Base-by-base conservation (phyloP, 1,284 basidiomycete species). In the Ganoderma resinaceum region DNA sequence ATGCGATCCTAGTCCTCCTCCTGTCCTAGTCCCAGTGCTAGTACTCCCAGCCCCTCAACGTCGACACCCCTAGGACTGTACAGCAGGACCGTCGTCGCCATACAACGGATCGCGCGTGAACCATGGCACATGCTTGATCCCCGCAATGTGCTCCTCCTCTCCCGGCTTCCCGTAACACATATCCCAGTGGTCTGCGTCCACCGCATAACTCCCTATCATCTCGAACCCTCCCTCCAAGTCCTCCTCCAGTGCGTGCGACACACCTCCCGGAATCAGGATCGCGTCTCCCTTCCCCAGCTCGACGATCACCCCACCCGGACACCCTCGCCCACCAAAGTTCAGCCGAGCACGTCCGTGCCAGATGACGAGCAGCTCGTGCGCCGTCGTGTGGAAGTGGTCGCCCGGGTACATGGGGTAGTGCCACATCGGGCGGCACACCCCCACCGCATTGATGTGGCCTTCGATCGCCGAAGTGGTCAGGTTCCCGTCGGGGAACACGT, bases 301-400 rank as follows among this genome's bases (percentile, higher is more conserved):
- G n/a, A 74, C 64, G 61, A 77, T 73, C 5, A 83, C 77, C 29
- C 67, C 75, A 7, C 69, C 77, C 3, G 78, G 76, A 64, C 83
- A 82, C 2, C 74, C 75, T 57, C 79, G 77, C 11, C 82, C 82
- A 6, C 82, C 83, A 65, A 85, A 84, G 59, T 80, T 80, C 18
- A 84, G 63, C 31, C 65, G 74, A 6, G 81, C 83, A 14, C 77
- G 68, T 0, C 82, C 82, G 3, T 68, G 63, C 23, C 72, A 70
- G 57, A 83, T 74, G 52, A 78, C 78, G 57, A 84, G 75, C 40
- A 84, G 76, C 70, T 84, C 83, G 76, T 83, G 80, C 43, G 80
- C 80, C 52, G 80, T 84, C 35, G 80, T 81, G 70, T 85, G 82
- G 73, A 81, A 84, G 73, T 85, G 82, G 42, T 79, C 80, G n/a